Base-by-base conservation (phyloP, 2,329 filamentous ascomycete genomes). In the Scopulariopsis brevicaulis region DNA sequence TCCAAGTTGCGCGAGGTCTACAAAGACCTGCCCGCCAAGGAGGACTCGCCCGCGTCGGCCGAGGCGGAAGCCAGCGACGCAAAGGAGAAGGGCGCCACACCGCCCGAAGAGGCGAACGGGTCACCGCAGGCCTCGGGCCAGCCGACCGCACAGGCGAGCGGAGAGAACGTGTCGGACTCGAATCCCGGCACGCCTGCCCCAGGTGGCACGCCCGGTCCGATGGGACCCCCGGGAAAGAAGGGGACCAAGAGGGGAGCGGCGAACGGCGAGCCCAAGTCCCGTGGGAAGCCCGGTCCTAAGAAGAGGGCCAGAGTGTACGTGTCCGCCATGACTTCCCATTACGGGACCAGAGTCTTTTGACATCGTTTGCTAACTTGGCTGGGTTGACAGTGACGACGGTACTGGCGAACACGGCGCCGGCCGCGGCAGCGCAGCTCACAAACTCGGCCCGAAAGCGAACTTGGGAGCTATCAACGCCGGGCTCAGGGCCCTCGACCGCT, bases 381-480 rank as follows among this genome's bases (percentile, higher is more conserved):
- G n/a, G n/a, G 10, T 50, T 24, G 59, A 59, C 60, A 86, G 83
- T 63, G 83, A 86, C 66, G 83, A 86, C 64, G 82, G 83, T 34
- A 78, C 79, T 34, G 78, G 83, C 66, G 83, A 86, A 64, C 78
- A 82, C 64, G 76, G 75, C 66, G 73, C 75, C 64, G 68, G 75
- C 61, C 71, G 72, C 64, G 75, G 78, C 65, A 74, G 75, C 6
- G 78, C 79, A 58, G 77, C 79, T 55, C 89, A 93, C 73, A 96
- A 96, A 71, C 86, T 97, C 28, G 93, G 93, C 3, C 94, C 94
- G 64, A 97, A 96, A 73, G 93, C 93, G 56, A 97, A 96, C 70
- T 89, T 93, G 66, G 94, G 94, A 62, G 93, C 93, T 60, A 99
- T 99, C 79, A 99, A 99, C 69, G 94, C 94, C 58, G 90, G 90